These are phyloP conservation scores for Hypoxylon sp. DNA, from an alignment of 2,329 filamentous ascomycete species.

Conservation along the genomic window DNA sequence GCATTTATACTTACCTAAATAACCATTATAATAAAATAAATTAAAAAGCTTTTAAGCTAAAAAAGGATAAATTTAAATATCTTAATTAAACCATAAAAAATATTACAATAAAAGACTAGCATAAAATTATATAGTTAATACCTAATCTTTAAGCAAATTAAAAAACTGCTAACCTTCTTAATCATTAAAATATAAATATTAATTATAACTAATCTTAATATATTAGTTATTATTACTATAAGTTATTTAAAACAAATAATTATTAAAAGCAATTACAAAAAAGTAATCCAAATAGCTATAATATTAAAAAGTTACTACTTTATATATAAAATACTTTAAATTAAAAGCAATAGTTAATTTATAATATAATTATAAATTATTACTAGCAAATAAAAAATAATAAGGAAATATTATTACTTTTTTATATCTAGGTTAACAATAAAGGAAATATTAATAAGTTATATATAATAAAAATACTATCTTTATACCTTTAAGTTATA, in stretches of 20 bases:
- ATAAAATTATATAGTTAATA: neutral
- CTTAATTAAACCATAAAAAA: neutral
- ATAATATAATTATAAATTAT: too few relatives aligned
- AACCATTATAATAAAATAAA: neutral
- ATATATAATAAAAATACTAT: neutral
- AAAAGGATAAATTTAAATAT: neutral
- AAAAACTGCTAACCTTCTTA: neutral
- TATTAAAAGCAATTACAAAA: neutral
- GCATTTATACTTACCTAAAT: neutral
- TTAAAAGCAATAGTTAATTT: too few relatives aligned
- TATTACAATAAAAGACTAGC: neutral
- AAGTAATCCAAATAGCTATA: neutral
- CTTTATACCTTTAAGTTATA: neutral
- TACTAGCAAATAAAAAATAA: too few relatives aligned
- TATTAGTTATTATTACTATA: neutral
- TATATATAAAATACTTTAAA: too few relatives aligned
- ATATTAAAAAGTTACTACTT: neutral
- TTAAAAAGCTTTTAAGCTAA: neutral
- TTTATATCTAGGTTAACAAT: neutral
- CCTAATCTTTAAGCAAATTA: neutral
- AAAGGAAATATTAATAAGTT: neutral
- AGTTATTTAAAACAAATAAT: neutral
- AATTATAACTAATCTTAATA: neutral
- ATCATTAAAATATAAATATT: neutral
- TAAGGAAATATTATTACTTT: neutral